These are phyloP conservation scores for Boletellus ananiceps DNA, from an alignment of 768 basidiomycete genomes.

Conservation along the genomic window DNA sequence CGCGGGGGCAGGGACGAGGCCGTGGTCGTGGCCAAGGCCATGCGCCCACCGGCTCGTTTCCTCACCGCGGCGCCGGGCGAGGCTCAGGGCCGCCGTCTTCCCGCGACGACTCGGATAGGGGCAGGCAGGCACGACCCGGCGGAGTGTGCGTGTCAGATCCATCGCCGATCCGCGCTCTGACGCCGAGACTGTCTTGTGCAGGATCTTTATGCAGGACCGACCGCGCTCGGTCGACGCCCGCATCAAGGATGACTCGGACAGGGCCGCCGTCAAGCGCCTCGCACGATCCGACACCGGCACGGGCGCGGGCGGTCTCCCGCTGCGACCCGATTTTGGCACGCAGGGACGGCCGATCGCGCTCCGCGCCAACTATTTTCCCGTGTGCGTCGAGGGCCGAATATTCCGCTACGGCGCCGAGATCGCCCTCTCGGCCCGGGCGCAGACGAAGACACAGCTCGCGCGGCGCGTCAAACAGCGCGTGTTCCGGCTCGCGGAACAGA, in stretches of 20 bases:
- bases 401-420: conserved; percentile 37
- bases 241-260: conserved; percentile 37
- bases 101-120: conserved; percentile 15
- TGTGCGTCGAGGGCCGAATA: conserved; percentile 36
- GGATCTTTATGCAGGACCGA: conserved; percentile 32
- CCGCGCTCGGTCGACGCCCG: conserved; percentile 50
- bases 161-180: too few relatives aligned
- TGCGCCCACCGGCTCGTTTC: not conserved
- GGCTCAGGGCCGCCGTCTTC: conserved; percentile 1
- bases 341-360: conserved; percentile 37
- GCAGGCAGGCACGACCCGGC: conserved; percentile 13
- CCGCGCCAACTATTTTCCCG: conserved; percentile 48
- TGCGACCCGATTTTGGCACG: conserved; percentile 43
- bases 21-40: not conserved
- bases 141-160: conserved; percentile 9
- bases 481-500: conserved; percentile 42
- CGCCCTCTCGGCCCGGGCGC: conserved; percentile 14
- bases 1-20: too few relatives aligned
- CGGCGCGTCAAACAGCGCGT: conserved; percentile 40
- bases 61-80: conserved; percentile 9
- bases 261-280: conserved; percentile 28
- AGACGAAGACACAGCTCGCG: conserved; percentile 17
- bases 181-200: not conserved
- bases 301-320: conserved; percentile 31
- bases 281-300: conserved; percentile 13